phyloP scores from a whole-genome alignment of 2,329 filamentous ascomycete genomes.

The Phialophora macrospora region DNA sequence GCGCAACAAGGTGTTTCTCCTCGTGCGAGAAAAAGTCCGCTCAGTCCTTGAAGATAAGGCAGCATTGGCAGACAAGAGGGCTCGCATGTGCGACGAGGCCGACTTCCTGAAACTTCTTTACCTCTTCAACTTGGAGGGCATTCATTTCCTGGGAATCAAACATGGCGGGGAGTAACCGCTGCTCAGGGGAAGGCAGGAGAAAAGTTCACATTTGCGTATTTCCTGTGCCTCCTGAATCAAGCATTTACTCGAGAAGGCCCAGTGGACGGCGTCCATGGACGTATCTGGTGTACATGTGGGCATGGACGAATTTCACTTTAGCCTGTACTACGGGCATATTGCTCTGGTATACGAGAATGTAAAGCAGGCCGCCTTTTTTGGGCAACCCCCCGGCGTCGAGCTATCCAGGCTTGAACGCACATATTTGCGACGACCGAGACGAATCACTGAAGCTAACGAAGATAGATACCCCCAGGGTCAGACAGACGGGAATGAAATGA shows the following conservation, averaged over 20 bases:
- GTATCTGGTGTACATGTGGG: too few relatives aligned
- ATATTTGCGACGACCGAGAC: background rate
- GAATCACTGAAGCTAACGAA: background rate
- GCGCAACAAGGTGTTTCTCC: conserved; percentile 77
- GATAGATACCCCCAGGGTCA: conserved; percentile 3
- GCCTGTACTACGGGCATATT: too few relatives aligned
- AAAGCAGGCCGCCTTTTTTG: background rate
- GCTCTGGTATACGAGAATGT: background rate
- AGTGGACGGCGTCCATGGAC: background rate
- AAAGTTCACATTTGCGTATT: background rate
- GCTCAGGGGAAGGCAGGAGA: background rate
- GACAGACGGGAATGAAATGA: background rate
- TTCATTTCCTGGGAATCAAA: conserved; percentile 70
- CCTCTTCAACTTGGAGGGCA: conserved; percentile 88
- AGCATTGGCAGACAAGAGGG: conserved; percentile 76
- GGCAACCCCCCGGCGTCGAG: background rate
- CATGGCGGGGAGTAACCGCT: conserved; percentile 3
- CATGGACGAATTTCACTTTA: too few relatives aligned
- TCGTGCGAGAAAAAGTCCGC: conserved; percentile 85
- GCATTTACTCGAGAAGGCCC: background rate
- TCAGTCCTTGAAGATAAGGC: conserved; percentile 83
- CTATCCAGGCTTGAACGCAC: background rate
- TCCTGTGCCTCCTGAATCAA: background rate
- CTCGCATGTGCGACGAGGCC: conserved; percentile 87
- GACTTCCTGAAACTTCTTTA: conserved; percentile 83